Percentiles rank a stretch among this genome's conserved stretches.
phyloP scores from a whole-genome alignment of 192 early-diverging fungal genomes.

The Phycomyces nitens region DNA sequence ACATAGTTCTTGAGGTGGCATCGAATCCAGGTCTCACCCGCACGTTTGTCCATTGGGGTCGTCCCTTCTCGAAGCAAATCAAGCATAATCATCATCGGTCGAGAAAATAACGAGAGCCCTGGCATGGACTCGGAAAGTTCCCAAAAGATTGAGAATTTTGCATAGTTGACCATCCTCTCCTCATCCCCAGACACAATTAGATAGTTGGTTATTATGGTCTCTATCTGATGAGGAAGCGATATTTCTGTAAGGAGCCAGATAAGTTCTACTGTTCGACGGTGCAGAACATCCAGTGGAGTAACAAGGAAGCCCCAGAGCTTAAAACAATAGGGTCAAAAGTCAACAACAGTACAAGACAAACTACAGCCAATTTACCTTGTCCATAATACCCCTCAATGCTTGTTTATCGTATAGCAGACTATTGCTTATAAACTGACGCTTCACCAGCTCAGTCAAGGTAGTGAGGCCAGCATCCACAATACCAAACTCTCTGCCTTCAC shows the following conservation, averaged over 20 bases:
- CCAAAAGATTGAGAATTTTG: conserved; percentile 73
- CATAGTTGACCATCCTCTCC: conserved; percentile 41
- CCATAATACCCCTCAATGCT: conserved; percentile 41
- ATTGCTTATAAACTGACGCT: conserved; percentile 31
- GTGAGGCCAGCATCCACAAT: conserved; percentile 47
- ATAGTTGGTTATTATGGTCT: conserved; percentile 55
- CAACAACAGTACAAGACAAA: background rate
- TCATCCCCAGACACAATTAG: conserved; percentile 34
- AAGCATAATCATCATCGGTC: conserved; percentile 76
- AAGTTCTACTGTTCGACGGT: conserved; percentile 61
- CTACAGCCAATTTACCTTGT: conserved; percentile 30
- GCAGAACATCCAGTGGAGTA: conserved; percentile 49
- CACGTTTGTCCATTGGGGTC: conserved; percentile 49
- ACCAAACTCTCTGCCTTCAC: conserved; percentile 38
- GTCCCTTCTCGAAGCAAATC: conserved; percentile 59
- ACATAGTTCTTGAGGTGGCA: conserved; percentile 58
- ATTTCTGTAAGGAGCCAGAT: conserved; percentile 60
- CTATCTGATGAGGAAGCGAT: conserved; percentile 54
- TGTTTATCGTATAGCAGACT: conserved; percentile 32
- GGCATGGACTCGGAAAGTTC: conserved; percentile 51
- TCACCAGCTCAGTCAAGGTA: conserved; percentile 40
- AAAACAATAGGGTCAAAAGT: background rate
- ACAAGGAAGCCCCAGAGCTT: conserved; percentile 64
- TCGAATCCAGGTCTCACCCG: conserved; percentile 70
- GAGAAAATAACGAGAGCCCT: conserved; percentile 51